Evolutionary conservation across 495 filamentous ascomycete genomes (phyloP), one percentile per base, ranked within the genome.

Genomic region (Neurospora sp.): DNA sequence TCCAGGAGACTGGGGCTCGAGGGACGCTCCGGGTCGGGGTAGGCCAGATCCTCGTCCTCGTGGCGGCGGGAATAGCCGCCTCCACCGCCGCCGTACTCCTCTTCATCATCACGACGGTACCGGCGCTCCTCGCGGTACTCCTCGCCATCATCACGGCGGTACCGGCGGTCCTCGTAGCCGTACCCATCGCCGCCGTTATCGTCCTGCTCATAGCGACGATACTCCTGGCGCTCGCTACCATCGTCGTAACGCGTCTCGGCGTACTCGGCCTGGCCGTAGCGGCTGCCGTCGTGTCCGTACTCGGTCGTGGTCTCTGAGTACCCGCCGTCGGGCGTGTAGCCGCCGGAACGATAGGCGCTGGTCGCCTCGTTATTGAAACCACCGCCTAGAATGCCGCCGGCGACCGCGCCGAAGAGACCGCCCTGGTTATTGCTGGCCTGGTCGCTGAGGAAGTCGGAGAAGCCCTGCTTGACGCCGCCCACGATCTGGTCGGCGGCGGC

Each of bases 231-330:
- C 37, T 81, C 78, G 59, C 82, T 84, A 54, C 86, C 86, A 39
- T 78, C 78, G 38, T 82, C 78, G 71, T 84, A 82, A 42, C 79
- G 78, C 15, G 81, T 86, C 74, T 85, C 76, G 13, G 77, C 81
- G 73, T 83, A 81, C 77, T 85, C 77, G 39, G 86, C 83, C 73
- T 88, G 84, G 39, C 83, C 85, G 73, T 88, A 86, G 21, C 81
- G 77, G 71, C 81, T 74, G n/a, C 79, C 82, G 28, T 82, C 84
- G 70, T 78, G 84, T 21, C 83, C 85, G 69, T 84, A 83, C 73
- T 87, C 82, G 10, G 82, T 83, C 36, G 83, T 81, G 15, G 77
- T 82, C 73, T 84, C 75, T 5, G 74, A 80, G 73, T 86, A 84
- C 21, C 81, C 83, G 45, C 86, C 86, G 37, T 83, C 79, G 31